These are phyloP conservation scores for Infundibulicybe gibba DNA, from an alignment of 768 basidiomycete genomes.

Conservation along the genomic window DNA sequence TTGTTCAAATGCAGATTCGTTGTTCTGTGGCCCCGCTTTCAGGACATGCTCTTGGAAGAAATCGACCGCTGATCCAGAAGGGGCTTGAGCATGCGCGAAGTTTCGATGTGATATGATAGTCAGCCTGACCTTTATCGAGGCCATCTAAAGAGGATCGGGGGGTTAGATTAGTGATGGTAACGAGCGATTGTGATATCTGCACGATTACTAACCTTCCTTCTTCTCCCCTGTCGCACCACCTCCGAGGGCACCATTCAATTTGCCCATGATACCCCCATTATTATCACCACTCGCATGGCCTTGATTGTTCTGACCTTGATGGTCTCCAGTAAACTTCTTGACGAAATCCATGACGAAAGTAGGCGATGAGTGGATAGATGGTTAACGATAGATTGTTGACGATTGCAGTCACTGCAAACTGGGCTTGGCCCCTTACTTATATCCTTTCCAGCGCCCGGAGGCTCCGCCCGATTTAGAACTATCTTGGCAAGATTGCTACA, in stretches of 20 bases:
- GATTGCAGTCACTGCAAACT: no score
- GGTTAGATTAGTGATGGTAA: background rate
- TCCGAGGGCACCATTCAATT: slow-evolving; percentile 23
- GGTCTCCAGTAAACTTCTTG: slow-evolving; percentile 2
- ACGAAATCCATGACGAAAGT: slow-evolving; percentile 2
- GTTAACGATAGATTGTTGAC: background rate
- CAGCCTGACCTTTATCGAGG: slow-evolving; percentile 30
- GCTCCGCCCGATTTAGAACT: no score
- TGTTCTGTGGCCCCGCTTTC: slow-evolving; percentile 31
- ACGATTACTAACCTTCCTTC: slow-evolving; percentile 29
- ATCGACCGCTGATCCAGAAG: slow-evolving; percentile 26
- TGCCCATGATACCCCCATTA: slow-evolving; percentile 25
- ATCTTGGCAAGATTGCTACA: no score
- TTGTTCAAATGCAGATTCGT: slow-evolving; percentile 39
- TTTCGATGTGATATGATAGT: background rate
- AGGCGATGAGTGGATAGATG: background rate
- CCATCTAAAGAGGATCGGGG: slow-evolving; percentile 13
- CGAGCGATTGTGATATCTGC: background rate
- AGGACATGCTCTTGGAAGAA: slow-evolving; percentile 35
- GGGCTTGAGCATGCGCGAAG: background rate
- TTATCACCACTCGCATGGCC: slow-evolving; percentile 13
- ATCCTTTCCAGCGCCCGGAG: no score
- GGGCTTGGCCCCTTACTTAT: no score
- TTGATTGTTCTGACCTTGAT: slow-evolving; percentile 1
- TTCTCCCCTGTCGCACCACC: slow-evolving; percentile 28